A percentile compares a stretch with the other conserved stretches of the same genome.
Conservation (phyloP, 2,329 filamentous ascomycete genomes). For the Rachicladosporium sp. region DNA sequence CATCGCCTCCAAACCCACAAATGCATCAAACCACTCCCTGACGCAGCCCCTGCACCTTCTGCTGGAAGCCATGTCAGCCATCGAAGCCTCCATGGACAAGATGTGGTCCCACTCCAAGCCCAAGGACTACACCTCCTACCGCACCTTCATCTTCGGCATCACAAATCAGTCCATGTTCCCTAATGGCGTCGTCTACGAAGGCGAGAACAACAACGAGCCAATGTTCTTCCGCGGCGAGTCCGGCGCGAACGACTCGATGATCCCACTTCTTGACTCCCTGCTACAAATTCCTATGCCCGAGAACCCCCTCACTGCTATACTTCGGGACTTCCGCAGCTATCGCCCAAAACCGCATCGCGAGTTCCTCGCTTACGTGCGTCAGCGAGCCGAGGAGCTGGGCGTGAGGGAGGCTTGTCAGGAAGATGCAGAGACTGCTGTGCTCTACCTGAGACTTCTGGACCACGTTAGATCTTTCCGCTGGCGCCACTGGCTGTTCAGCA, state of each 20-base stretch:
- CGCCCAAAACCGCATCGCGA: slow-evolving; percentile 77
- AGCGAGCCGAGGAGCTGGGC: slow-evolving; percentile 37
- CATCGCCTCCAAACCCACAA: slow-evolving; percentile 16
- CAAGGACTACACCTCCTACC: slow-evolving; percentile 73
- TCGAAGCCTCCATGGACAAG: slow-evolving; percentile 26
- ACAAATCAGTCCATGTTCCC: slow-evolving; percentile 91
- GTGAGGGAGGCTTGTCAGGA: slow-evolving; percentile 43
- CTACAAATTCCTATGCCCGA: slow-evolving; percentile 76
- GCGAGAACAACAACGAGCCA: slow-evolving; percentile 56
- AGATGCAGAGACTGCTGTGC: slow-evolving; percentile 23
- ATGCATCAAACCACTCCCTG: slow-evolving; percentile 10
- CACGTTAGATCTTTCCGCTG: slow-evolving; percentile 72
- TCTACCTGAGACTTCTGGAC: slow-evolving; percentile 45
- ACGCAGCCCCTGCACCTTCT: slow-evolving; percentile 16
- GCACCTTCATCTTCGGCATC: slow-evolving; percentile 95
- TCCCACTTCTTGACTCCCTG: slow-evolving; percentile 76
- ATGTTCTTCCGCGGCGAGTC: slow-evolving; percentile 82
- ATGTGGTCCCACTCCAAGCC: slow-evolving; percentile 91
- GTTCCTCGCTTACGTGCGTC: slow-evolving; percentile 63
- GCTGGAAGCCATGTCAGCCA: slow-evolving; percentile 20
- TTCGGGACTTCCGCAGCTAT: slow-evolving; percentile 80
- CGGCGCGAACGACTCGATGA: slow-evolving; percentile 88
- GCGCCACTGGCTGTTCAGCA: slow-evolving; percentile 75
- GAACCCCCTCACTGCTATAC: slow-evolving; percentile 78
- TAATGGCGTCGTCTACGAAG: slow-evolving; percentile 79